Percentiles rank a stretch among this genome's conserved stretches.
phyloP scores from a whole-genome alignment of 2,329 filamentous ascomycete species.

The Tolypocladium endophyticum region DNA sequence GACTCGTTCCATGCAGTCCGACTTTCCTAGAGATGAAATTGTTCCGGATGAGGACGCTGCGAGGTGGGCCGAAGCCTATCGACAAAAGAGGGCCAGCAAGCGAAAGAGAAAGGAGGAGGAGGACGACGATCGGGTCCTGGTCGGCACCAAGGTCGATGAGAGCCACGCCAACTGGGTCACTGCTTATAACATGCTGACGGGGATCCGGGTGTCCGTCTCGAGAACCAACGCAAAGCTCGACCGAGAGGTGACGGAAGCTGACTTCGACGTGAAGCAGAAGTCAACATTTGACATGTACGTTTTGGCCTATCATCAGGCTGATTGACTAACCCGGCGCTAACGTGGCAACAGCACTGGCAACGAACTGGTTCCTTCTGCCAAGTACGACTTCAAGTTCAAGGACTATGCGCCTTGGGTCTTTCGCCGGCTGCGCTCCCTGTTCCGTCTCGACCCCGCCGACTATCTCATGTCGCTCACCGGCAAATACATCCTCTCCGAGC shows the following conservation, averaged over 20 bases:
- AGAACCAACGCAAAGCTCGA: constrained; percentile 95
- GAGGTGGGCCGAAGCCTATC: constrained; percentile 85
- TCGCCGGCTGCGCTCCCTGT: constrained; percentile 76
- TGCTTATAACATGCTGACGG: constrained; percentile 98
- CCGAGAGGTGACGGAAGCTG: constrained; percentile 75
- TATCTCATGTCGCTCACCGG: constrained; percentile 97
- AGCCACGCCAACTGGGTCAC: constrained; percentile 95
- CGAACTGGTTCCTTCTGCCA: constrained; percentile 92
- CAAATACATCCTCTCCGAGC: constrained; percentile 96
- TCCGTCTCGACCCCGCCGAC: constrained; percentile 89
- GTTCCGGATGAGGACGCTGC: constrained; percentile 82
- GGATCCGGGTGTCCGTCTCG: constrained; percentile 93
- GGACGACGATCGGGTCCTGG: constrained; percentile 87
- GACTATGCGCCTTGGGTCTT: constrained; percentile 99
- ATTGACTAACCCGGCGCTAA: background rate
- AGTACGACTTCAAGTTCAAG: constrained; percentile 99
- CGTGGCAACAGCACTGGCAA: constrained; percentile 63
- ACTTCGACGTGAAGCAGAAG: constrained; percentile 92
- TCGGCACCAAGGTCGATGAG: constrained; percentile 96
- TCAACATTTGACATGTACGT: constrained; percentile 96
- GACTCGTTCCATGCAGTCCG: constrained; percentile 78
- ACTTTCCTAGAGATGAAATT: constrained; percentile 73
- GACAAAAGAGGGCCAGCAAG: constrained; percentile 84
- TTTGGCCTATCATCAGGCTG: background rate
- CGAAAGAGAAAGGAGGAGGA: constrained; percentile 73